These are phyloP conservation scores for Hortaea sp. DNA, from an alignment of 2,329 filamentous ascomycete genomes.

Conservation along the genomic window DNA sequence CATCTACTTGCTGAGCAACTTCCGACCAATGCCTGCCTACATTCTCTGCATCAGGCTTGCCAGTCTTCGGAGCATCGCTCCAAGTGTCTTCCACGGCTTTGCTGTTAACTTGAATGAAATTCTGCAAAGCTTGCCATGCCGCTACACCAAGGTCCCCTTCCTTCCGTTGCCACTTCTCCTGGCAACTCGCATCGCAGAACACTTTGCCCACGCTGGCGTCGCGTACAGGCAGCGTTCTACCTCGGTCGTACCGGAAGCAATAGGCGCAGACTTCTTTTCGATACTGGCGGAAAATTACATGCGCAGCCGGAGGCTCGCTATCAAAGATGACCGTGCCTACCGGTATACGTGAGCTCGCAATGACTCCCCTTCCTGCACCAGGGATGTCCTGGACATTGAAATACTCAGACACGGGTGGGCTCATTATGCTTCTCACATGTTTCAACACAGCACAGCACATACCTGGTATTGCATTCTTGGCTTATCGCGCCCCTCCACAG, in stretches of 20 bases:
- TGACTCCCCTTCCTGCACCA: conserved; percentile 35
- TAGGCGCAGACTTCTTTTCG: conserved; percentile 39
- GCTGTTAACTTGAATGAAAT: conserved; percentile 12
- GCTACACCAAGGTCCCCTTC: conserved; percentile 19
- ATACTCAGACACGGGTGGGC: conserved; percentile 10
- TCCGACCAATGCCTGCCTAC: conserved; percentile 5
- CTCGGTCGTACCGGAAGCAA: conserved; percentile 38
- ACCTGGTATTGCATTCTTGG: too few relatives aligned
- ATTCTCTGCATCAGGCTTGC: conserved; percentile 10
- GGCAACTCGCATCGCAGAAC: conserved; percentile 32
- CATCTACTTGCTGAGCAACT: background rate
- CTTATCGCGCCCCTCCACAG: too few relatives aligned
- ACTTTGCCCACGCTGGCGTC: conserved; percentile 31
- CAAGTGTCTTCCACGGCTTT: conserved; percentile 7
- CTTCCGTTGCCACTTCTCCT: conserved; percentile 24
- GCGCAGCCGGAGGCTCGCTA: conserved; percentile 28
- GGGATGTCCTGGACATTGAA: conserved; percentile 33
- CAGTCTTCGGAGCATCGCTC: conserved; percentile 4
- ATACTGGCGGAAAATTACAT: conserved; percentile 36
- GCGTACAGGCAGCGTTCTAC: conserved; percentile 30
- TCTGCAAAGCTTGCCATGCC: conserved; percentile 19
- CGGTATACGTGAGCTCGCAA: conserved; percentile 28
- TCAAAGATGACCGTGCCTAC: conserved; percentile 27
- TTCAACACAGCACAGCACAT: too few relatives aligned
- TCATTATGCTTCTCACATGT: conserved; percentile 3